Evolutionary conservation across 306 rosid species (phyloP).

Genomic region (Lathyrus aphaca): DNA sequence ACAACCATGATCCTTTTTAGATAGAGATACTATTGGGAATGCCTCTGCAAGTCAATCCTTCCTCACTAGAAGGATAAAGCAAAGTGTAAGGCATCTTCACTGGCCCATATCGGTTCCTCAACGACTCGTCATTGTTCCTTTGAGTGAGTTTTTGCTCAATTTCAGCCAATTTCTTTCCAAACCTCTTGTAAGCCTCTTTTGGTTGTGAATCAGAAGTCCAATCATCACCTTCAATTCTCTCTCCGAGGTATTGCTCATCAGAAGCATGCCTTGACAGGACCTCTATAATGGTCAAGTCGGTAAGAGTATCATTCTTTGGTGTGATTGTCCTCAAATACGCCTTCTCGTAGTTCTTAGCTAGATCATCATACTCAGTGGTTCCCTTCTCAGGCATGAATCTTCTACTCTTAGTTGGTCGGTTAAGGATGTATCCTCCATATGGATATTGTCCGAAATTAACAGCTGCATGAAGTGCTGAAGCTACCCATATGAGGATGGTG

Average conservation of each 20-base stretch:
- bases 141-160: not conserved
- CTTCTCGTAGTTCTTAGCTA: slow-evolving; percentile 4
- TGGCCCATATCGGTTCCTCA: not conserved
- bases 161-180: slow-evolving; percentile 11
- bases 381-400: slow-evolving; percentile 1
- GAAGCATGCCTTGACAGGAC: slow-evolving; percentile 14
- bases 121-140: not conserved
- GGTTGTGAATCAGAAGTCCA: slow-evolving; percentile 3
- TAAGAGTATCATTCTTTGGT: slow-evolving; percentile 5
- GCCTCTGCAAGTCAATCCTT: slow-evolving; percentile 6
- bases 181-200: slow-evolving; percentile 5
- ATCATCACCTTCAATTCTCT: not conserved
- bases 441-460: slow-evolving; percentile 7
- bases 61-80: slow-evolving; percentile 7
- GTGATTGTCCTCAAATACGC: slow-evolving; percentile 1
- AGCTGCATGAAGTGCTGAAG: slow-evolving; percentile 13
- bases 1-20: not conserved
- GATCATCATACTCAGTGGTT: not conserved
- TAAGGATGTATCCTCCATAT: slow-evolving; percentile 12
- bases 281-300: slow-evolving; percentile 3
- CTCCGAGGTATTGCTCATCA: slow-evolving; percentile 13
- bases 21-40: not conserved
- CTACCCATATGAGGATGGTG: not conserved
- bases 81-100: not conserved
- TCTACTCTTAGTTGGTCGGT: not conserved